These are phyloP conservation scores for Boletus subparvulus DNA, from an alignment of 768 basidiomycete species.

Conservation along the genomic window DNA sequence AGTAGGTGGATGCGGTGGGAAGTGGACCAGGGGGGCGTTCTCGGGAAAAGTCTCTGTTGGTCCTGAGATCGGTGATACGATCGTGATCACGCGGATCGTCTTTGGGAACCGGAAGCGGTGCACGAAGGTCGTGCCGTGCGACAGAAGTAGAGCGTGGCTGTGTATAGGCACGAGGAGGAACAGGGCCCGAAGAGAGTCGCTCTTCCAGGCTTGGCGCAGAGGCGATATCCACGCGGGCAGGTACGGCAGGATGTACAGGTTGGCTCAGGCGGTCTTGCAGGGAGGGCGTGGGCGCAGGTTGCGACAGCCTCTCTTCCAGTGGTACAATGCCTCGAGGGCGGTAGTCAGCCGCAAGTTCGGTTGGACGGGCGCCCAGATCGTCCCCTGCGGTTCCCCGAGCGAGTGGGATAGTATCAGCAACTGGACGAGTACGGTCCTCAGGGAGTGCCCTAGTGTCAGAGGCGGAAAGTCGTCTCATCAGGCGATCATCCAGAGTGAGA, in stretches of 20 bases:
- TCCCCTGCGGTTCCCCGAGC: slow-evolving; percentile 22
- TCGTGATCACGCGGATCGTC: too few species aligned
- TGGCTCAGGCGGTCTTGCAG: slow-evolving; percentile 42
- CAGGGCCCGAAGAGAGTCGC: slow-evolving; percentile 28
- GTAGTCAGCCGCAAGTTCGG: slow-evolving; percentile 24
- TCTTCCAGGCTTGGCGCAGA: slow-evolving; percentile 42
- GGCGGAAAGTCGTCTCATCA: slow-evolving; percentile 29
- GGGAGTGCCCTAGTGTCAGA: slow-evolving; percentile 16
- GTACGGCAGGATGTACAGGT: slow-evolving; percentile 22
- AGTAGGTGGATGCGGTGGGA: too few species aligned
- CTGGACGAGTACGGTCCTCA: slow-evolving; percentile 23
- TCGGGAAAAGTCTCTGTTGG: too few species aligned
- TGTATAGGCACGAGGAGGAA: too few species aligned
- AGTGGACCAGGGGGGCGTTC: too few species aligned
- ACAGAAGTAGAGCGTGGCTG: too few species aligned
- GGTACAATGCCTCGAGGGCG: slow-evolving; percentile 27
- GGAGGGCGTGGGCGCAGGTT: slow-evolving; percentile 32
- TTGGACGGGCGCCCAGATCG: slow-evolving; percentile 26
- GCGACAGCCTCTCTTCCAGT: slow-evolving; percentile 43
- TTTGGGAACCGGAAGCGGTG: not conserved
- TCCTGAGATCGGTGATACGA: too few species aligned
- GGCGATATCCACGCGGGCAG: slow-evolving; percentile 22
- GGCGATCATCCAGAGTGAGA: slow-evolving; percentile 33
- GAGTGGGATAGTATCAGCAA: slow-evolving; percentile 18
- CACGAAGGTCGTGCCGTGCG: too few species aligned